Evolutionary conservation across 177 flowering plant species (phyloP), one percentile per base, ranked within the genome.

Genomic region (Vitis hybrid): DNA sequence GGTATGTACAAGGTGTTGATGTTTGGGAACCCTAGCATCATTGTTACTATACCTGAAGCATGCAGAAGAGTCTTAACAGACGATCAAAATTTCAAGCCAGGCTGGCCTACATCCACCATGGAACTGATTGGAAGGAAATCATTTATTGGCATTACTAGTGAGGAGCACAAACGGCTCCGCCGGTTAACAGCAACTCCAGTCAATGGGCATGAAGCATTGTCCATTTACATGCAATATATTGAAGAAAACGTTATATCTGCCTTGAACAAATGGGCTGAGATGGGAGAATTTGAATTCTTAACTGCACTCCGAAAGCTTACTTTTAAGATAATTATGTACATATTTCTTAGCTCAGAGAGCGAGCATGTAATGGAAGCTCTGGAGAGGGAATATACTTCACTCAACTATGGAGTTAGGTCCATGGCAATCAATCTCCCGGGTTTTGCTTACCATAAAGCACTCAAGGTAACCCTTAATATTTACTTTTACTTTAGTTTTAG

Each of bases 11-110:
- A 84, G 76, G 82, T 78, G 2, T 82, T 79, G 78, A 89, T 94
- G 97, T 94, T 92, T 77, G 97, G 97, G 26, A 80, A 74, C 61
- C 94, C 97, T 5, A 86, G 91, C 61, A 73, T 92, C 22, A 74
- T 92, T 16, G 89, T 90, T 1, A 88, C 93, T 10, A 51, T 61
- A 10, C 85, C 94, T 0, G 97, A 92, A 59, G 67, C 85, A 15
- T 82, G 90, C 79, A 78, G 60, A 69, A 82, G 75, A 78, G 97
- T 89, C 3, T 50, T 92, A 29, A 87, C 80, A 39, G 97, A 94
- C 61, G 97, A 92, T 59, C 87, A 84, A 18, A 58, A 69, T 2
- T 94, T 92, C 71, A 59, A 61, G 61, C 90, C 93, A 0, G 98
- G 98, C 5, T 94, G 98, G 98, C 98, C 98, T 1, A 39, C 13